Conservation (phyloP, 2,329 filamentous ascomycete genomes). For the Cytospora paraplurivora region DNA sequence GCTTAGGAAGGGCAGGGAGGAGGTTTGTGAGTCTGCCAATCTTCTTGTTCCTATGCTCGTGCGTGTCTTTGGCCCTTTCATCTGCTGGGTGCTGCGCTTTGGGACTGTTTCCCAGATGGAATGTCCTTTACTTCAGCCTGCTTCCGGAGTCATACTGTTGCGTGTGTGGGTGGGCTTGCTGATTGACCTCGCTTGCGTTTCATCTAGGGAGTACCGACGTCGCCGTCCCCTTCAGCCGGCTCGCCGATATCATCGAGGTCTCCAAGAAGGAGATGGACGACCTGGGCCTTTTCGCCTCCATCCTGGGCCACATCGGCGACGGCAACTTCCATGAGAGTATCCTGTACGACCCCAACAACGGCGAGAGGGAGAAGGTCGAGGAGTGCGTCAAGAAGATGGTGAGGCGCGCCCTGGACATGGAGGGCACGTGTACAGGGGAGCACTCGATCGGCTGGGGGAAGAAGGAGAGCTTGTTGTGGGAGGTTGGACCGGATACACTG, state of each 20-base stretch:
- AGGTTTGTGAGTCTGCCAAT: conserved; percentile 62
- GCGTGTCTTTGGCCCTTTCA: not conserved
- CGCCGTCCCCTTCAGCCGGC: conserved; percentile 74
- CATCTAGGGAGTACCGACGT: conserved; percentile 74
- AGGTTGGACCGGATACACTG: conserved; percentile 79
- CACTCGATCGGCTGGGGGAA: conserved; percentile 86
- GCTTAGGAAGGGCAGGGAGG: conserved; percentile 64
- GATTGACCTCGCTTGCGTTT: not conserved
- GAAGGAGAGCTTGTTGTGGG: conserved; percentile 75
- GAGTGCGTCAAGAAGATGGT: conserved; percentile 88
- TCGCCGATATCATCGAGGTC: conserved; percentile 76
- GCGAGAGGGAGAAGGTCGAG: conserved; percentile 75
- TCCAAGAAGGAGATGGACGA: conserved; percentile 89
- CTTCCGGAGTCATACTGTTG: not conserved
- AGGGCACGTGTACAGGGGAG: conserved; percentile 88
- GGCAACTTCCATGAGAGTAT: conserved; percentile 95
- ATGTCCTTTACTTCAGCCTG: not conserved
- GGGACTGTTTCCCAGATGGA: not conserved
- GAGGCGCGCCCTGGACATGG: conserved; percentile 86
- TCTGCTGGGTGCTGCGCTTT: conserved; percentile 8
- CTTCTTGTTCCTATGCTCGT: conserved; percentile 45
- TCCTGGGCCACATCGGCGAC: conserved; percentile 88
- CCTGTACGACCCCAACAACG: conserved; percentile 72
- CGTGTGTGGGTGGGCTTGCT: not conserved
- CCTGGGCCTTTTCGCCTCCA: conserved; percentile 81